phyloP scores from a whole-genome alignment of 805 yeast genomes.

The Metschnikowia orientalis region DNA sequence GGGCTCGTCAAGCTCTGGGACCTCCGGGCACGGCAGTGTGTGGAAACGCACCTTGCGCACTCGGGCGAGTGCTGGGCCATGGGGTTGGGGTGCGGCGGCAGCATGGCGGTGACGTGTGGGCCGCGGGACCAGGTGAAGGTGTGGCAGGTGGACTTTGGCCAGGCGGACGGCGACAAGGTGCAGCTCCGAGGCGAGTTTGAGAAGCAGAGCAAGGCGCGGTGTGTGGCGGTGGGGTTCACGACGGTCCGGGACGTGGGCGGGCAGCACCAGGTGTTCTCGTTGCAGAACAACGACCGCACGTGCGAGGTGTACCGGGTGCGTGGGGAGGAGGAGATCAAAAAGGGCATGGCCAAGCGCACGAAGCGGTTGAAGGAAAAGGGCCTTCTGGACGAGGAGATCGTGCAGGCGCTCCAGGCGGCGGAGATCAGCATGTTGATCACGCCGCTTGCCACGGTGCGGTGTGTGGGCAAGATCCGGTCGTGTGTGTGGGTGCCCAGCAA shows the following conservation, averaged over 20 bases:
- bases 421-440: constrained; percentile 58
- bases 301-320: constrained; percentile 78
- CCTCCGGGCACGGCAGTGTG: constrained; percentile 77
- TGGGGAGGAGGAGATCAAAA: constrained; percentile 68
- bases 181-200: constrained; percentile 61
- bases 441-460: constrained; percentile 64
- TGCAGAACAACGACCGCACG: constrained; percentile 78
- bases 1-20: constrained; percentile 95
- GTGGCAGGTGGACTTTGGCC: constrained; percentile 65
- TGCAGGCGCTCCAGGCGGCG: constrained; percentile 37
- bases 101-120: constrained; percentile 64
- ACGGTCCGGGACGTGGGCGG: constrained; percentile 23
- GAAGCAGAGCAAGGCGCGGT: constrained; percentile 73
- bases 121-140: constrained; percentile 77
- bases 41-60: constrained; percentile 93
- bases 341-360: constrained; percentile 71
- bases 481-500: constrained; percentile 55
- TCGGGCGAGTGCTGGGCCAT: constrained; percentile 91
- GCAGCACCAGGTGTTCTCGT: constrained; percentile 49
- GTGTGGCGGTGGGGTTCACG: constrained; percentile 54
- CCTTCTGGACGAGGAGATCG: constrained; percentile 52
- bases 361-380: constrained; percentile 77
- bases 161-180: constrained; percentile 47
- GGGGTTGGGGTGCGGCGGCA: constrained; percentile 42
- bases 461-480: constrained; percentile 58